Conservation (phyloP, 2,329 filamentous ascomycete genomes). For the Xylariomycetidae sp. region DNA sequence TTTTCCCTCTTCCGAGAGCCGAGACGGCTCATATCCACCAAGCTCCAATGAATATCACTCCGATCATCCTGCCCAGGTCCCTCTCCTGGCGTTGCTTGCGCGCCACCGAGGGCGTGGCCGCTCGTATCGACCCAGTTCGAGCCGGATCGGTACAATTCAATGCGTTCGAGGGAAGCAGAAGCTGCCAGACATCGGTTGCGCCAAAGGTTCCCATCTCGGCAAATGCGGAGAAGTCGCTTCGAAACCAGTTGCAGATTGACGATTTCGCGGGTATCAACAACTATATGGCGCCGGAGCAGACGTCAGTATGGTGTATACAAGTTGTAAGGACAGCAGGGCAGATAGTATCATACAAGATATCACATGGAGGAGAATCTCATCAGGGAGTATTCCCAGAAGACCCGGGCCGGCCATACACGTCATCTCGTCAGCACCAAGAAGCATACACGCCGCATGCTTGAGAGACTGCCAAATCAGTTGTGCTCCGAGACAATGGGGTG, state of each 20-base stretch:
- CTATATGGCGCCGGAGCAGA: too few relatives aligned
- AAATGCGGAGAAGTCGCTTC: conserved; percentile 57
- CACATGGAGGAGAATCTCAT: too few relatives aligned
- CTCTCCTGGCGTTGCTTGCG: conserved; percentile 13
- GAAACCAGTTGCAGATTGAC: conserved; percentile 65
- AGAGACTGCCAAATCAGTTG: too few relatives aligned
- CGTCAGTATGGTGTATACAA: too few relatives aligned
- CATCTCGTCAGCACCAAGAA: too few relatives aligned
- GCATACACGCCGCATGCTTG: too few relatives aligned
- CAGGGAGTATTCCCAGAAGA: too few relatives aligned
- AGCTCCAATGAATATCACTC: conserved; percentile 19
- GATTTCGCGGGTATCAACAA: conserved; percentile 36
- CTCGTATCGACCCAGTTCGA: conserved; percentile 29
- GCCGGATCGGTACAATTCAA: conserved; percentile 47
- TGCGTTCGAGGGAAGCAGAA: conserved; percentile 55
- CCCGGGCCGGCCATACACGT: too few relatives aligned
- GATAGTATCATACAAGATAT: too few relatives aligned
- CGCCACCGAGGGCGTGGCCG: conserved; percentile 12
- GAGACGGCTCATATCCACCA: conserved; percentile 15
- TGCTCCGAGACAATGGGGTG: background rate
- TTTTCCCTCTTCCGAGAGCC: conserved; percentile 22
- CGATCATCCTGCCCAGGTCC: conserved; percentile 20
- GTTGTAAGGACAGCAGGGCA: too few relatives aligned
- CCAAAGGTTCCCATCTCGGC: conserved; percentile 73
- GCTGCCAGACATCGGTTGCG: conserved; percentile 65